Evolutionary conservation across 345 rosid genomes (phyloP).

Genomic region (Eucalyptus polyanthemos): DNA sequence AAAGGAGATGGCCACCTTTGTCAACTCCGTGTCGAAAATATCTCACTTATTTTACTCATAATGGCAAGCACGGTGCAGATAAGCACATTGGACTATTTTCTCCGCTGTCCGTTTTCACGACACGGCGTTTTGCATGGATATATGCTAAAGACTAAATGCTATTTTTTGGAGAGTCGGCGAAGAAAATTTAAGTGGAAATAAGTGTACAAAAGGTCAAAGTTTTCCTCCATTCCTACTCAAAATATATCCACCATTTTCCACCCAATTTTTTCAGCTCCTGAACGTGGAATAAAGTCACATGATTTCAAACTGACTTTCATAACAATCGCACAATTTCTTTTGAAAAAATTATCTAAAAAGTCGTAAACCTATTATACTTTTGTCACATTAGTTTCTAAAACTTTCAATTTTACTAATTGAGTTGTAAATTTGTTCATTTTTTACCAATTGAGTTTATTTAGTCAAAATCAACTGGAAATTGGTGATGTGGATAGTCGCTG

Average conservation of each 20-base stretch:
- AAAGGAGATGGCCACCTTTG: not conserved
- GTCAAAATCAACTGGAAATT: no score
- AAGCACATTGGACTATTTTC: not conserved
- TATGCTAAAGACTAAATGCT: not conserved
- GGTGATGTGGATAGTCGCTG: no score
- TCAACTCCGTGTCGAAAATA: not conserved
- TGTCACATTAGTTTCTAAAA: no score
- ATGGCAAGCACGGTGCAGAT: not conserved
- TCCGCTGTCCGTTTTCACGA: not conserved
- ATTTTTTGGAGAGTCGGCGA: not conserved
- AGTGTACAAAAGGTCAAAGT: not conserved
- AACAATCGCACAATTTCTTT: not conserved
- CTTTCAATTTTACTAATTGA: no score
- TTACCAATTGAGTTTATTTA: no score
- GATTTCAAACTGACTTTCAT: not conserved
- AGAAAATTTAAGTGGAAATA: not conserved
- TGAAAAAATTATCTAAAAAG: no score
- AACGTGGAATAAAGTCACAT: not conserved
- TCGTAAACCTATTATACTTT: no score
- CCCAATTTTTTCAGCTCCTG: not conserved
- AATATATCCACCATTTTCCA: not conserved
- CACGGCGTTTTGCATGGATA: not conserved
- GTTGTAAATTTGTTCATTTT: no score
- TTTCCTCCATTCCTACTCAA: not conserved
- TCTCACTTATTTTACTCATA: not conserved